Evolutionary conservation across 129 eudicot genomes (phyloP), one percentile per base, ranked within the genome.

Genomic region (Lonicera japonica): DNA sequence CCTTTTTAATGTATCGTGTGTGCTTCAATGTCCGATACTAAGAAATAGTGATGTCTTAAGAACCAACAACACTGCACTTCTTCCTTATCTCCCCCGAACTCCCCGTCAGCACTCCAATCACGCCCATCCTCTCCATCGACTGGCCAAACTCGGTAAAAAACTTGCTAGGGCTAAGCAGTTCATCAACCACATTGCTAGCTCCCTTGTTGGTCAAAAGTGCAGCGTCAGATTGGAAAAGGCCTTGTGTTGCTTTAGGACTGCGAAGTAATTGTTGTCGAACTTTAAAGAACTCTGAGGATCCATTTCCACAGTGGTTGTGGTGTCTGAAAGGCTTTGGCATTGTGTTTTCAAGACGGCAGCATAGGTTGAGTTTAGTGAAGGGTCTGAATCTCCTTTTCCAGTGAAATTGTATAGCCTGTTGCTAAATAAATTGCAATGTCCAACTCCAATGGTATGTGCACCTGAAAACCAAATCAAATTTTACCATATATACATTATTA

Each of bases 341-440:
- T 64, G 22, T 16, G 57, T 34, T 58, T 54, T 80, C 56, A 84
- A 51, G 46, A 56, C 13, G 7, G 61, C 54, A 10, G 83, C 85
- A 24, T 78, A 81, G 8, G 72, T 73, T 18, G 74, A 56, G 65
- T 85, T 55, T 9, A 85, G 71, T 43, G 82, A 66, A 38, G 94
- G 85, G 56, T 85, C 94, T 0, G 55, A 46, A 24, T 85, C 94
- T 38, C 81, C 85, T 47, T 58, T 51, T 36, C 94, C 88, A 0
- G 88, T 81, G 60, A 85, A 85, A 64, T 85, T 85, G 81, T 25
- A 82, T 12, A 85, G 94, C 64, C 94, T 73, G 60, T 71, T 72
- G 4, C 83, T 65, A 60, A 85, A 60, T 0, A 73, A 29, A 51
- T 21, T 48, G 63, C 94, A 85, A 50, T 64, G 94, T 1, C 83